Evolutionary conservation across 1,284 basidiomycete genomes (phyloP).

Genomic region (Entoloma clypeatum): DNA sequence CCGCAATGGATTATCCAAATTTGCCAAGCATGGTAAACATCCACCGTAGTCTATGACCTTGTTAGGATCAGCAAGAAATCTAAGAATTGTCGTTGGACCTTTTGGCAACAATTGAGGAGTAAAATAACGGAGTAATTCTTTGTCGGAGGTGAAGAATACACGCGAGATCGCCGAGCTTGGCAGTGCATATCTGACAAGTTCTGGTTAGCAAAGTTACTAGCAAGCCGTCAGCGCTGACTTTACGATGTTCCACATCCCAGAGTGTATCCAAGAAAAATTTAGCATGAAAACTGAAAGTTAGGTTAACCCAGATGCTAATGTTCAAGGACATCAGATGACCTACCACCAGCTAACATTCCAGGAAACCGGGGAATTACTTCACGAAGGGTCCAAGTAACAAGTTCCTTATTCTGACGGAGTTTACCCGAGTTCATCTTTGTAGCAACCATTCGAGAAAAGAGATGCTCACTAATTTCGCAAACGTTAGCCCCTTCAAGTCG

Average conservation of each 20-base stretch:
- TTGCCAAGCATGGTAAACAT: constrained; percentile 41
- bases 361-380: constrained; percentile 71
- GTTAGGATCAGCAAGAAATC: constrained; percentile 8
- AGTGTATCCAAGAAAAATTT: constrained; percentile 82
- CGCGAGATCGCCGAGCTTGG: constrained; percentile 66
- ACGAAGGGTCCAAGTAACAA: constrained; percentile 59
- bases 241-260: constrained; percentile 71
- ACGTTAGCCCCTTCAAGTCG: constrained; percentile 59
- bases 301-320: constrained; percentile 2
- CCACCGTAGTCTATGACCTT: constrained; percentile 57
- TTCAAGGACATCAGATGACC: constrained; percentile 20
- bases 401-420: constrained; percentile 50
- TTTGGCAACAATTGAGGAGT: constrained; percentile 50
- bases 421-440: constrained; percentile 13
- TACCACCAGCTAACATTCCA: constrained; percentile 73
- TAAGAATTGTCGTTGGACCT: constrained; percentile 36
- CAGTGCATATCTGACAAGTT: constrained; percentile 53
- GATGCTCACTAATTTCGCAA: constrained; percentile 55
- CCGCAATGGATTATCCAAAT: constrained; percentile 46
- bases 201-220: constrained; percentile 9
- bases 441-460: constrained; percentile 8
- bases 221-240: constrained; percentile 41
- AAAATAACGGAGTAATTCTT: constrained; percentile 61
- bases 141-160: constrained; percentile 66
- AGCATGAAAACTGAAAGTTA: constrained; percentile 59